A percentile compares a stretch with the other conserved stretches of the same genome.
Evolutionary conservation across 148 eudicot species (phyloP).

Genomic region (Rhododendron simsii): DNA sequence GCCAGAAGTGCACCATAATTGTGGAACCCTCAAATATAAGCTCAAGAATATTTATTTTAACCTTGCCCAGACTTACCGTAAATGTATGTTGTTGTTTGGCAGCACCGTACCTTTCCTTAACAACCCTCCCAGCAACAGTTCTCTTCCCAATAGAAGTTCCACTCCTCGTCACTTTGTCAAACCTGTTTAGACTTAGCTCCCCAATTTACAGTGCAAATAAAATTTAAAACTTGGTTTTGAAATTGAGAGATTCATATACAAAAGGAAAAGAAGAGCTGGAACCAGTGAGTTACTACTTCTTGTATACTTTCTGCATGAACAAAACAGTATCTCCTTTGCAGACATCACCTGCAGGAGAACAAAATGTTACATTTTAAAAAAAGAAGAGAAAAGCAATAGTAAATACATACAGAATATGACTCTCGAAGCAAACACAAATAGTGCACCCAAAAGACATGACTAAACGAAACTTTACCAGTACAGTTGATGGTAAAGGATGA

Average conservation of each 20-base stretch:
- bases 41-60: neutral
- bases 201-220: neutral
- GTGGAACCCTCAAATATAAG: neutral
- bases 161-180: conserved; percentile 48
- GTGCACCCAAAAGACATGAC: neutral
- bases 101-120: conserved; percentile 90
- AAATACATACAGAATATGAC: neutral
- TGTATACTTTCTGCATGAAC: conserved; percentile 73
- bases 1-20: neutral
- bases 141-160: conserved; percentile 52
- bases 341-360: conserved; percentile 63
- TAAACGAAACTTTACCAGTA: conserved; percentile 50
- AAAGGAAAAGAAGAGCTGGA: conserved; percentile 6
- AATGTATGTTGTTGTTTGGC: conserved; percentile 92
- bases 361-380: neutral
- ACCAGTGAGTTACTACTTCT: conserved; percentile 41
- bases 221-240: neutral
- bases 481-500: conserved; percentile 69
- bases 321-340: conserved; percentile 84
- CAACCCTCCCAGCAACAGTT: conserved; percentile 76
- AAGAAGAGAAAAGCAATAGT: neutral
- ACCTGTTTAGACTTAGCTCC: conserved; percentile 31
- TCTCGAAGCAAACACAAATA: neutral
- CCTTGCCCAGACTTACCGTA: conserved; percentile 44
- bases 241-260: neutral